A percentile compares a stretch with the other conserved stretches of the same genome.
These are phyloP conservation scores for Fragosphaeria purpurea DNA, from an alignment of 2,329 filamentous ascomycete species.

Conservation along the genomic window DNA sequence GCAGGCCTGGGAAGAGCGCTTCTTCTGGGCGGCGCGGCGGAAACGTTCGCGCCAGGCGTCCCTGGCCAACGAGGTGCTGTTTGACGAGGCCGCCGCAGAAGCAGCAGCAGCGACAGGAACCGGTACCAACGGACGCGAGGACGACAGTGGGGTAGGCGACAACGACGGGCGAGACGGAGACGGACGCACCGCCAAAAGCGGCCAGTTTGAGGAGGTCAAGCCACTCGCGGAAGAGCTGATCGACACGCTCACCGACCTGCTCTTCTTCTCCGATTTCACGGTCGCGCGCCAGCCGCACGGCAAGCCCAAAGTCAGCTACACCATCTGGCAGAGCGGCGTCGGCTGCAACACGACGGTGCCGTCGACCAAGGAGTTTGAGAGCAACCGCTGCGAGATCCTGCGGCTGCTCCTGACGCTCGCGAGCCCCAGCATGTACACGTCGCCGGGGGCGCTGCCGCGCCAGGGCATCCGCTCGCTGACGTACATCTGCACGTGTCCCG, in stretches of 20 bases:
- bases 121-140: conserved; percentile 22
- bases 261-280: conserved; percentile 88
- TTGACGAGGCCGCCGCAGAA: conserved; percentile 57
- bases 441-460: conserved; percentile 66
- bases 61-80: conserved; percentile 66
- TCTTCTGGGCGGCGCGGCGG: conserved; percentile 77
- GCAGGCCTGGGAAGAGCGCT: conserved; percentile 76
- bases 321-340: conserved; percentile 97
- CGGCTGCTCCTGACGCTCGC: conserved; percentile 76
- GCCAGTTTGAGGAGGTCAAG: conserved; percentile 62
- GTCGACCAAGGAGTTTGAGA: conserved; percentile 86
- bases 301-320: conserved; percentile 75
- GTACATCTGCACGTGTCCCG: conserved; percentile 76
- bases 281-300: conserved; percentile 59
- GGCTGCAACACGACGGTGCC: conserved; percentile 84
- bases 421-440: conserved; percentile 90
- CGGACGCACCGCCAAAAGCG: conserved; percentile 19
- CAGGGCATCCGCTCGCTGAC: conserved; percentile 77
- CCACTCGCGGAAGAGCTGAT: conserved; percentile 88
- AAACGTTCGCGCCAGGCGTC: conserved; percentile 59
- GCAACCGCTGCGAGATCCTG: conserved; percentile 82
- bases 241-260: conserved; percentile 75
- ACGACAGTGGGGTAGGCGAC: background rate
- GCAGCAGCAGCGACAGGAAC: too few species aligned
- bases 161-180: background rate